Evolutionary conservation across 1,284 basidiomycete species (phyloP), one percentile per base, ranked within the genome.

Genomic region (Puccinia horiana): DNA sequence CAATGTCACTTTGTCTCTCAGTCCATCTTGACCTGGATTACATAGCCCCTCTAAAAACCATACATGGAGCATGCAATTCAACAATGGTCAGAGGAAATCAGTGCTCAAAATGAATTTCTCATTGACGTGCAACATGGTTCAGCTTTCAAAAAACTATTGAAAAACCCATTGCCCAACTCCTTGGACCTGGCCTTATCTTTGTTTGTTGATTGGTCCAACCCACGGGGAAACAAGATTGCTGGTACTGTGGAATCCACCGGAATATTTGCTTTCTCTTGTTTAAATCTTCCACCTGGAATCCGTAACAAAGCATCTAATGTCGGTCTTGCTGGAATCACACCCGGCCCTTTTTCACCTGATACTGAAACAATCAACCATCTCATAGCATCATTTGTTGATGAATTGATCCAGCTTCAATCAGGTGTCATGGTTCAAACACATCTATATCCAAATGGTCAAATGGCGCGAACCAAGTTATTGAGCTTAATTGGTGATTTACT

Each of bases 321-420:
- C 12, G 40, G 74, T 63, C 74, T 76, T 56, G 74, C 74, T 61
- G 74, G 74, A 61, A 63, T 76, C 35, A 76, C 56, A 37, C 74
- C 74, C 47, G 74, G 32, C 8, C 37, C 74, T 9, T 37, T 37
- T 44, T 61, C 49, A n/a, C 35, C 52, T 42, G 56, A 76, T 26
- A 2, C 56, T 1, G 9, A 58, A 40, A 76, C 74, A 16, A 76
- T 76, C 52, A 76, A 61, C 56, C 49, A 76, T n/a, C 52, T 74
- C 6, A 9, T 74, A 11, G 11, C 23, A 29, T 47, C 72, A 6
- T 54, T 74, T 74, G 47, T 54, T 14, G 47, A 74, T 52, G 72
- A 74, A n/a, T 65, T 72, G 49, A 77, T 83, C 61, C n/a, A 18
- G 47, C 80, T 82, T 11, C 32, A 83, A 26, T 65, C 58, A 26